A percentile compares a stretch with the other conserved stretches of the same genome.
Conservation (phyloP, 106 monocot species). For the Dendrobium catenatum region DNA sequence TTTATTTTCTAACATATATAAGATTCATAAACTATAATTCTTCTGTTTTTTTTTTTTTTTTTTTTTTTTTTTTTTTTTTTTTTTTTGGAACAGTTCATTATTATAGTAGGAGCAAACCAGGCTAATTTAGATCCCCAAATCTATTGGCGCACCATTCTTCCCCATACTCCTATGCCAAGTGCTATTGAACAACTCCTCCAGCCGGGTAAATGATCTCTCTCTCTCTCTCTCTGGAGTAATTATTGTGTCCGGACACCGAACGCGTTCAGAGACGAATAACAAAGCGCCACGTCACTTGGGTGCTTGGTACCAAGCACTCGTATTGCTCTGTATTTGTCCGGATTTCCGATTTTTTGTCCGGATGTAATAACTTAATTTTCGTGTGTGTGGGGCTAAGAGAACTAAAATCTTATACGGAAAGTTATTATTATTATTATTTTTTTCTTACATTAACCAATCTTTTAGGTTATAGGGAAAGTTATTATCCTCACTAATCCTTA, state of each 20-base stretch:
- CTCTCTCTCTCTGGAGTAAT: neutral
- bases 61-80: neutral
- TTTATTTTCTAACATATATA: neutral
- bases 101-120: neutral
- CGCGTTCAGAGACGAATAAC: too few relatives aligned
- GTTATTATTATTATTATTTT: too few relatives aligned
- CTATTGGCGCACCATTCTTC: conserved; percentile 1
- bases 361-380: too few relatives aligned
- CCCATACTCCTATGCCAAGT: neutral
- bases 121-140: neutral
- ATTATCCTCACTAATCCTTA: neutral
- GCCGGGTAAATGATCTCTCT: neutral
- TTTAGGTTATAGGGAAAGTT: neutral
- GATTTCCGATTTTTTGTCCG: too few relatives aligned
- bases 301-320: too few relatives aligned
- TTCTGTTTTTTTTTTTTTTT: neutral
- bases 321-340: too few relatives aligned
- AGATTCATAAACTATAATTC: neutral
- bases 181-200: neutral
- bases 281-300: too few relatives aligned
- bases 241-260: too few relatives aligned
- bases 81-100: neutral
- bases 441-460: too few relatives aligned
- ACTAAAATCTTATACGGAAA: neutral
- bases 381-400: too few relatives aligned